These are phyloP conservation scores for Baorangia bicolor DNA, from an alignment of 768 basidiomycete species.

Conservation along the genomic window DNA sequence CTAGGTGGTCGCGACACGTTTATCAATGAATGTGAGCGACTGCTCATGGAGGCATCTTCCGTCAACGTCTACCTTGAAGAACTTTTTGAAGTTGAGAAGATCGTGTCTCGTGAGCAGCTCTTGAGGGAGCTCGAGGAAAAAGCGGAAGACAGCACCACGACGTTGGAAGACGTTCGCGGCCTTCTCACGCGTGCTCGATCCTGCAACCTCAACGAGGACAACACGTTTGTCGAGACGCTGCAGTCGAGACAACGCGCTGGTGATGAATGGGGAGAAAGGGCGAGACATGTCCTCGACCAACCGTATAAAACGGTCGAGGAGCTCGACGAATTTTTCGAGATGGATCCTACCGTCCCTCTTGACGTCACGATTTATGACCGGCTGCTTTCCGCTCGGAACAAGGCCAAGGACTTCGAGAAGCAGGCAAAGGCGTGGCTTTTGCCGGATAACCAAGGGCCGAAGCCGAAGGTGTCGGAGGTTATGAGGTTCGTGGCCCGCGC, in stretches of 20 bases:
- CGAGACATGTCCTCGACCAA: slow-evolving; percentile 62
- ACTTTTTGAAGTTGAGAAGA: slow-evolving; percentile 71
- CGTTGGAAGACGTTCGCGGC: slow-evolving; percentile 75
- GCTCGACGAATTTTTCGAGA: slow-evolving; percentile 67
- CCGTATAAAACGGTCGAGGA: slow-evolving; percentile 74
- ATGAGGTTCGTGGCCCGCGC: slow-evolving; percentile 65
- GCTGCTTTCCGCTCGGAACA: slow-evolving; percentile 59
- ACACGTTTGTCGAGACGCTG: slow-evolving; percentile 63
- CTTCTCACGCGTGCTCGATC: slow-evolving; percentile 67
- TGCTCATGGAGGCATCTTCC: slow-evolving; percentile 68
- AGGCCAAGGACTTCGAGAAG: slow-evolving; percentile 78
- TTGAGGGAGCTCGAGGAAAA: slow-evolving; percentile 72
- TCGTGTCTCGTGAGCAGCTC: slow-evolving; percentile 78
- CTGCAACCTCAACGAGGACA: slow-evolving; percentile 63
- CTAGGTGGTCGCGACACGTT: slow-evolving; percentile 54
- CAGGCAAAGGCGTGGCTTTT: slow-evolving; percentile 71
- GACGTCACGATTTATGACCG: slow-evolving; percentile 65
- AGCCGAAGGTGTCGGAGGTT: slow-evolving; percentile 68
- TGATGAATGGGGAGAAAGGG: slow-evolving; percentile 73
- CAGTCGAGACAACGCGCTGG: slow-evolving; percentile 66
- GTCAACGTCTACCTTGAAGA: slow-evolving; percentile 86
- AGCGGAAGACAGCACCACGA: slow-evolving; percentile 62
- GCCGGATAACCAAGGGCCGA: slow-evolving; percentile 51
- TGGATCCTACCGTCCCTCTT: slow-evolving; percentile 67
- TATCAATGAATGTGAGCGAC: slow-evolving; percentile 66